Percentiles rank a stretch among this genome's conserved stretches.
These are phyloP conservation scores for Anethum foeniculum DNA, from an alignment of 140 eudicot species.

Conservation along the genomic window DNA sequence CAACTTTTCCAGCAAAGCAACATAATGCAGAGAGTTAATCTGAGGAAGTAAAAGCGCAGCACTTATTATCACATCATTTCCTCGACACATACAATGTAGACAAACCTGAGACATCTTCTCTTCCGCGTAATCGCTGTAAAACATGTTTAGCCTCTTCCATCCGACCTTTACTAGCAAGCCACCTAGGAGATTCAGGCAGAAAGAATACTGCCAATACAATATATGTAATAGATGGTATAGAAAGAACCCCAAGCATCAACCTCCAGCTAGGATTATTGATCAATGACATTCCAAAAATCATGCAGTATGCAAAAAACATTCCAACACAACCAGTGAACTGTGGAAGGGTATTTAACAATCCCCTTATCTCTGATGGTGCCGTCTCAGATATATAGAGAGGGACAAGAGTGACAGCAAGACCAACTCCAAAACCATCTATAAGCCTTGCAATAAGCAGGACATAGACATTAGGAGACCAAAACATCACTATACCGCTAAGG, in stretches of 20 bases:
- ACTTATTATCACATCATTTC: background rate
- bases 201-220: constrained; percentile 46
- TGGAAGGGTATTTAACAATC: constrained; percentile 74
- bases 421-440: constrained; percentile 91
- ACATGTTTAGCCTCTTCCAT: constrained; percentile 82
- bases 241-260: constrained; percentile 86
- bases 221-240: constrained; percentile 67
- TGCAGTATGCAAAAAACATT: constrained; percentile 83
- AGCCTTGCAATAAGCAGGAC: constrained; percentile 77
- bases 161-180: constrained; percentile 94
- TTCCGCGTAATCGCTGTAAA: constrained; percentile 66
- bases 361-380: constrained; percentile 92
- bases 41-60: background rate
- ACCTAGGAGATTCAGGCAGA: constrained; percentile 94
- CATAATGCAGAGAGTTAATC: too few relatives aligned
- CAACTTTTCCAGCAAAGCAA: background rate
- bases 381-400: constrained; percentile 96
- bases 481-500: constrained; percentile 70
- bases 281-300: constrained; percentile 85
- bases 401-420: constrained; percentile 86
- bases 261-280: constrained; percentile 69
- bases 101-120: constrained; percentile 90
- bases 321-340: constrained; percentile 89
- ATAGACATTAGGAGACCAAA: constrained; percentile 92
- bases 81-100: background rate